Percentiles rank a stretch among this genome's conserved stretches.
Evolutionary conservation across 78 protist species (phyloP).

Genomic region (Chrysochromulina tobinii): DNA sequence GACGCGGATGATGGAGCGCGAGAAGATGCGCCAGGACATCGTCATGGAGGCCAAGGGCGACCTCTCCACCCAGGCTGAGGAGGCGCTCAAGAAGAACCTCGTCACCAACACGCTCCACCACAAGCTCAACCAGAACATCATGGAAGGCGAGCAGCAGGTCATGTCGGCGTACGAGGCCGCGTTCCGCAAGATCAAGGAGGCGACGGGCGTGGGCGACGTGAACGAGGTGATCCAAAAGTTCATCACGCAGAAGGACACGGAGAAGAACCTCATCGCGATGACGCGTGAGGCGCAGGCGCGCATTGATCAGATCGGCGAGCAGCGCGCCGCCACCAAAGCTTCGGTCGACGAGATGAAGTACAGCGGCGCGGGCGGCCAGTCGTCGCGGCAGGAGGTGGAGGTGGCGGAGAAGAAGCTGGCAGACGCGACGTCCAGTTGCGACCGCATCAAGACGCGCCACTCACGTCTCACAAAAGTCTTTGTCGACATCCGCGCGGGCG

Average conservation of each 20-base stretch:
- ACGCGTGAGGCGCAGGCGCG: slow-evolving; percentile 54
- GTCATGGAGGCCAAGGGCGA: slow-evolving; percentile 37
- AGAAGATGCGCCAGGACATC: slow-evolving; percentile 21
- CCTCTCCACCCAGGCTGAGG: background rate
- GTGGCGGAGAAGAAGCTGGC: slow-evolving; percentile 18
- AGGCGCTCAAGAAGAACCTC: slow-evolving; percentile 18
- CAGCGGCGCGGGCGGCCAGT: slow-evolving; percentile 24
- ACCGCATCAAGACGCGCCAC: background rate
- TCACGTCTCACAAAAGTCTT: slow-evolving; percentile 48
- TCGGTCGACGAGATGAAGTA: slow-evolving; percentile 44
- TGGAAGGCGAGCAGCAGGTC: background rate
- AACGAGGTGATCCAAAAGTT: slow-evolving; percentile 62
- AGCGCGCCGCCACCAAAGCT: slow-evolving; percentile 10
- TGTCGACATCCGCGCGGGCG: slow-evolving; percentile 62
- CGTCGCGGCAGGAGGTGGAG: slow-evolving; percentile 28
- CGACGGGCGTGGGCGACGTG: slow-evolving; percentile 57
- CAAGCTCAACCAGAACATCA: background rate
- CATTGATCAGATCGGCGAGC: slow-evolving; percentile 37
- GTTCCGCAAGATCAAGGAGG: slow-evolving; percentile 57
- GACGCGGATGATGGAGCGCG: slow-evolving; percentile 41
- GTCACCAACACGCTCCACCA: background rate
- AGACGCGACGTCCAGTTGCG: background rate
- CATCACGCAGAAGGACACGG: slow-evolving; percentile 45
- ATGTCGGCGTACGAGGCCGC: slow-evolving; percentile 23
- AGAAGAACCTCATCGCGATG: slow-evolving; percentile 2